Base-by-base conservation (phyloP, 495 filamentous ascomycete species). In the Cercophora scortea region DNA sequence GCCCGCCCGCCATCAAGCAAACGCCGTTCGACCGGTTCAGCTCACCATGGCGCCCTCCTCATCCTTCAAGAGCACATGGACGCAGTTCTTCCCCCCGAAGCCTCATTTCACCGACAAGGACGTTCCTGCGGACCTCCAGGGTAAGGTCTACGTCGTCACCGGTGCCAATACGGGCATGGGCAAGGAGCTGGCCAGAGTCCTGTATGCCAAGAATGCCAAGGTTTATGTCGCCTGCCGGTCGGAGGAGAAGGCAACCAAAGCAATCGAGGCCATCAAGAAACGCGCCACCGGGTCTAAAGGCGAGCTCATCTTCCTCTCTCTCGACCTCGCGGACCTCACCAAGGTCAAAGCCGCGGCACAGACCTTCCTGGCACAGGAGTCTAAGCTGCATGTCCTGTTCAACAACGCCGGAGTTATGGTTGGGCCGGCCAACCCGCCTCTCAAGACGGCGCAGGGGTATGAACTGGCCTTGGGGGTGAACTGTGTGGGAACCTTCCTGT, bases 221-320 rank as follows among this genome's bases (percentile, higher is more conserved):
- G 72, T 82, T 13, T 82, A 80, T 59, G 63, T 81, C 32, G 75
- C 75, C 1, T 64, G 67, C 11, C 74, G 79, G 42, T 70, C 67
- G 3, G 56, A 63, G 42, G 55, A 56, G 12, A 71, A 59, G 35
- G 60, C 61, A 5, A 50, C 54, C 3, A 45, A 43, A n/a, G 60
- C 60, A 4, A 63, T 69, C 36, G 45, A 49, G 9, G 52, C 61
- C 6, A 68, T 66, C 49, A 41, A 52, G 7, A 43, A 55, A n/a
- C 38, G 48, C 3, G 32, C 8, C 16, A 2, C 40, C 8, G 41
- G 32, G 9, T 69, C 65, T 4, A 66, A 52, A n/a, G 69, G 70
- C 7, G 18, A 25, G 8, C 40, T 73, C 7, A 41, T 46, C 3
- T 69, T 59, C 52, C 54, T 70, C 1, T 43, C 59, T 10, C 42